Evolutionary conservation across 345 rosid species (phyloP).

Genomic region (Gossypium rotundifolium): DNA sequence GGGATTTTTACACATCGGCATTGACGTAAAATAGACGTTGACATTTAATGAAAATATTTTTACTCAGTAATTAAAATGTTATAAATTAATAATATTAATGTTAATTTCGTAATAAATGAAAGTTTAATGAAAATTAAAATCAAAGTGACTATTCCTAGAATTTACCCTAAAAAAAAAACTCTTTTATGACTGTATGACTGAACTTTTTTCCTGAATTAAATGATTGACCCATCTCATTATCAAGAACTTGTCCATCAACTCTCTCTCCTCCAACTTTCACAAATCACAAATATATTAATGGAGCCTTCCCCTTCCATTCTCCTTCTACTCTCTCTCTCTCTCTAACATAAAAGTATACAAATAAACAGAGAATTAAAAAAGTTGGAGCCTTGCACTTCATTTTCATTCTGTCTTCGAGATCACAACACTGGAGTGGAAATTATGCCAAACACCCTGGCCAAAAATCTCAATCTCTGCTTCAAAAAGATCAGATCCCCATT

Average conservation of each 20-base stretch:
- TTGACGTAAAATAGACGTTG: no score
- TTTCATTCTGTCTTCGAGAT: neutral
- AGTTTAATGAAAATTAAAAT: no score
- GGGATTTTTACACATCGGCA: no score
- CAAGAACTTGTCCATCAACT: neutral
- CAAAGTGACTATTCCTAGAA: no score
- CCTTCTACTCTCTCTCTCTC: slow-evolving; percentile 4
- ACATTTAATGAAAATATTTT: no score
- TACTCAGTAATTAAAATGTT: no score
- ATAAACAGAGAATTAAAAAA: neutral
- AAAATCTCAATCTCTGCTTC: slow-evolving; percentile 55
- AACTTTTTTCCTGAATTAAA: no score
- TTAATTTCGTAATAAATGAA: no score
- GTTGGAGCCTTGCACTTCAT: slow-evolving; percentile 12
- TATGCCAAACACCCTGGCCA: slow-evolving; percentile 32
- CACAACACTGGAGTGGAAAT: neutral
- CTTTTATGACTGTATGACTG: no score
- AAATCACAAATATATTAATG: neutral
- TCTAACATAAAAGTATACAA: neutral
- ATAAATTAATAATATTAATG: no score
- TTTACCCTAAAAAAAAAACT: no score
- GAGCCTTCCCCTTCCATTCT: neutral
- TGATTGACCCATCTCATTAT: neutral
- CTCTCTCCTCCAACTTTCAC: neutral
- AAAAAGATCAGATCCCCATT: slow-evolving; percentile 32